Evolutionary conservation across 1,139 yeast species (phyloP).

Genomic region (Protomyces inouyei): DNA sequence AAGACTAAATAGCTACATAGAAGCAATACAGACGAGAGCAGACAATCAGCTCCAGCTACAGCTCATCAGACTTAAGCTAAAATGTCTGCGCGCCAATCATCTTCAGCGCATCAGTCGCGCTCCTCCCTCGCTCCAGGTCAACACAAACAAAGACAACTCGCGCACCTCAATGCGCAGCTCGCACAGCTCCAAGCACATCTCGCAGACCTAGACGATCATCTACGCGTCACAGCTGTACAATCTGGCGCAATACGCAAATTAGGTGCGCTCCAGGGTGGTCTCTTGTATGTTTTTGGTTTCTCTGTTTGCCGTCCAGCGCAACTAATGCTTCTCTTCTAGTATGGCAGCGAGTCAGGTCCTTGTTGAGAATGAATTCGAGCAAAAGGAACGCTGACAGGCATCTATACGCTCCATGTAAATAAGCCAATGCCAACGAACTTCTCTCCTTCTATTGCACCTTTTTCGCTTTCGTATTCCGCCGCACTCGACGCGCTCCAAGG

Average conservation of each 20-base stretch:
- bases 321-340: constrained; percentile 33
- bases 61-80: too few relatives aligned
- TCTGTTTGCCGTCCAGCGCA: background rate
- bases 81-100: background rate
- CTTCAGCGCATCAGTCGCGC: constrained; percentile 1
- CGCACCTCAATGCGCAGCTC: constrained; percentile 59
- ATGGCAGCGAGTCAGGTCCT: constrained; percentile 63
- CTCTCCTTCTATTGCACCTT: background rate
- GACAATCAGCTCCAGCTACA: too few relatives aligned
- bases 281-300: constrained; percentile 36
- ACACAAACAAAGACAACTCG: constrained; percentile 50
- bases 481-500: constrained; percentile 12
- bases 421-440: background rate
- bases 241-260: constrained; percentile 53
- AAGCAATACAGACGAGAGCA: too few relatives aligned
- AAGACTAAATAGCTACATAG: too few relatives aligned
- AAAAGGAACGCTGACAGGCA: background rate
- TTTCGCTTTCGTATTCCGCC: background rate
- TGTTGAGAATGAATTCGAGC: constrained; percentile 36
- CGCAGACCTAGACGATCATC: constrained; percentile 52
- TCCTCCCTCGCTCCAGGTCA: constrained; percentile 19
- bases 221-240: constrained; percentile 54
- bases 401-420: background rate
- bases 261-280: constrained; percentile 58
- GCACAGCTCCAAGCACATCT: constrained; percentile 59